These are phyloP conservation scores for Fusarium decemcellulare DNA, from an alignment of 2,329 filamentous ascomycete species.

Conservation along the genomic window DNA sequence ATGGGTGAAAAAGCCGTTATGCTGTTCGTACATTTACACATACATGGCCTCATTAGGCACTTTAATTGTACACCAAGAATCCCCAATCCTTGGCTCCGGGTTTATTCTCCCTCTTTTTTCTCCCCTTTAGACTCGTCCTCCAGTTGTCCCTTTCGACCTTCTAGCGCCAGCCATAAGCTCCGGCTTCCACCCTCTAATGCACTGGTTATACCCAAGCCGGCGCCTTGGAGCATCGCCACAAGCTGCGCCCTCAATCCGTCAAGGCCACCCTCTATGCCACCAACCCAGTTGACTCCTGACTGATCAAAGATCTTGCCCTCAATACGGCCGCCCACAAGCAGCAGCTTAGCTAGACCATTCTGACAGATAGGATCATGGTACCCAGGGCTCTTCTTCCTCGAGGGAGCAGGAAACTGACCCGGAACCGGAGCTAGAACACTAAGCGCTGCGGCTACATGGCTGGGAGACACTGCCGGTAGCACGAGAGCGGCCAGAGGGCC, in stretches of 20 bases:
- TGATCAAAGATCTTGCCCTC: slow-evolving; percentile 89
- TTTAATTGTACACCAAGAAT: slow-evolving; percentile 31
- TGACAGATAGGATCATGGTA: slow-evolving; percentile 88
- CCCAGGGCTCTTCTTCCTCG: slow-evolving; percentile 80
- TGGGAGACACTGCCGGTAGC: slow-evolving; percentile 86
- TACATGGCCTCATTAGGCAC: slow-evolving; percentile 36
- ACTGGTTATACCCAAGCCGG: slow-evolving; percentile 82
- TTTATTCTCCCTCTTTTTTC: slow-evolving; percentile 33
- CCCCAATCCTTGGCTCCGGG: neutral
- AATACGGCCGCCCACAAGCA: slow-evolving; percentile 88
- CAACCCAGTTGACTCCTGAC: slow-evolving; percentile 75
- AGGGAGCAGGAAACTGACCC: slow-evolving; percentile 83
- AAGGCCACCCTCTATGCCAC: slow-evolving; percentile 85
- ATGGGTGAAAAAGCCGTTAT: slow-evolving; percentile 18
- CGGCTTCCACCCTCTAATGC: slow-evolving; percentile 85
- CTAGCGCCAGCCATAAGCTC: slow-evolving; percentile 89
- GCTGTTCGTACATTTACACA: slow-evolving; percentile 46
- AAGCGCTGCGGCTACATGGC: slow-evolving; percentile 86
- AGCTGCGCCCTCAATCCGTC: slow-evolving; percentile 87
- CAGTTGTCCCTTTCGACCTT: slow-evolving; percentile 84
- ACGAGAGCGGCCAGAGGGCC: slow-evolving; percentile 86
- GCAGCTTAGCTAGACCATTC: slow-evolving; percentile 85
- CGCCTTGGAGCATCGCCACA: slow-evolving; percentile 83
- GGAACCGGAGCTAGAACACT: slow-evolving; percentile 81
- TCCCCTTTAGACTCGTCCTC: slow-evolving; percentile 68